phyloP scores from a whole-genome alignment of 768 basidiomycete species.

The Kwoniella sp. region DNA sequence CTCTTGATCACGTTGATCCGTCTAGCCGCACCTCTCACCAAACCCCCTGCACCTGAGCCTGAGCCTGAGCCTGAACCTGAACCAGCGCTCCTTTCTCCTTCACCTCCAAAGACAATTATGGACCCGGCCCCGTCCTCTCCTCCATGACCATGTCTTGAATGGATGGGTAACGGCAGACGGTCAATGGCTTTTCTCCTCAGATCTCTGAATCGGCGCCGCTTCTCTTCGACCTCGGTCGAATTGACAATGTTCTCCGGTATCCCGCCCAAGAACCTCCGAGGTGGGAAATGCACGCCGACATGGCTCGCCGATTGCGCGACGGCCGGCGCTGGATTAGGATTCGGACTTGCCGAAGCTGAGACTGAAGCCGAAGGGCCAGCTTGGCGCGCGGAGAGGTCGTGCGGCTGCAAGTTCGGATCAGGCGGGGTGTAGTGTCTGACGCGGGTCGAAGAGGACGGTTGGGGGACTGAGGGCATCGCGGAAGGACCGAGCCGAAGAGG shows the following conservation, averaged over 20 bases:
- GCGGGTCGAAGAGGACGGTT: not conserved
- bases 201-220: slow-evolving; percentile 23
- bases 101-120: not conserved
- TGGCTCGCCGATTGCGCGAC: not conserved
- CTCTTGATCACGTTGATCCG: slow-evolving; percentile 12
- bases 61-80: too few relatives aligned
- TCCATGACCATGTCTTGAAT: not conserved
- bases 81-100: not conserved
- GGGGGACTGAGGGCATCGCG: not conserved
- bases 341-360: not conserved
- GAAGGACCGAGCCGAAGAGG: too few relatives aligned
- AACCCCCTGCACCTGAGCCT: not conserved
- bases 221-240: slow-evolving; percentile 36
- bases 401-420: not conserved
- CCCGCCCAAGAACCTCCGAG: slow-evolving; percentile 48
- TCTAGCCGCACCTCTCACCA: not conserved
- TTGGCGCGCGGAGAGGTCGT: not conserved
- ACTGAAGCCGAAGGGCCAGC: not conserved
- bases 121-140: not conserved
- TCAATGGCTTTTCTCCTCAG: slow-evolving; percentile 24
- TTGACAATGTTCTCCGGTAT: slow-evolving; percentile 45
- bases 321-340: not conserved
- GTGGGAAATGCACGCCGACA: slow-evolving; percentile 27
- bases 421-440: not conserved
- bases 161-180: slow-evolving; percentile 3